Base-by-base conservation (phyloP, 164 flowering plant species). In the Kingdonia uniflora region DNA sequence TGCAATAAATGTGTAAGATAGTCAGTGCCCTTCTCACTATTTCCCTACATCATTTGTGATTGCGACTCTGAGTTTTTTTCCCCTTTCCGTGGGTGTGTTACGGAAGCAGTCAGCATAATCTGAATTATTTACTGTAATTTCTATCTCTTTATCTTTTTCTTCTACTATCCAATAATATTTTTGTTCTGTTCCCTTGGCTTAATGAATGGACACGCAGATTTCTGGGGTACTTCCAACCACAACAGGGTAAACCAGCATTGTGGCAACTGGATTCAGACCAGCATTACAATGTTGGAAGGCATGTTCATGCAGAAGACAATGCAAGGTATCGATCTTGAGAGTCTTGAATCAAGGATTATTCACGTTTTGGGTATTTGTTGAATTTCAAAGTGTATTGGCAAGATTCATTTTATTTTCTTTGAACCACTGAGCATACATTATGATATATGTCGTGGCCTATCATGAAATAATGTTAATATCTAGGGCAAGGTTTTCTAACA, bases 241-340 rank as follows among this genome's bases (percentile, higher is more conserved):
- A 80, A 64, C 75, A 56, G 59, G 95, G 79, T 42, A 80, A 76
- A 65, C 95, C 95, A 21, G 83, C 82, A 14, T 73, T 88, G 11
- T 88, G 95, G 97, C 97, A 92, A 52, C 74, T 92, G 62, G 80
- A 76, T 56, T 83, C 95, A 2, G 95, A 83, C 65, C 90, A 83
- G 59, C 85, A 85, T 60, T 71, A 73, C 68, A 65, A 67, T 68
- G 66, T 74, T 58, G 80, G 89, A 35, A 66, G 65, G 49, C 81
- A 58, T 46, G 59, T 48, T 45, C 60, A 71, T 57, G 55, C 51
- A 14, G 76, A 66, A 49, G 84, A 82, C 55, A 69, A 60, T 56
- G 25, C 72, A 19, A 78, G 90, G 98, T 91, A 78, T n/a, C 49
- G n/a, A 29, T 23, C 17, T 33, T 19, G 14, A 19, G n/a, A n/a